Evolutionary conservation across 306 rosid species (phyloP).

Genomic region (Cicer arietinum): DNA sequence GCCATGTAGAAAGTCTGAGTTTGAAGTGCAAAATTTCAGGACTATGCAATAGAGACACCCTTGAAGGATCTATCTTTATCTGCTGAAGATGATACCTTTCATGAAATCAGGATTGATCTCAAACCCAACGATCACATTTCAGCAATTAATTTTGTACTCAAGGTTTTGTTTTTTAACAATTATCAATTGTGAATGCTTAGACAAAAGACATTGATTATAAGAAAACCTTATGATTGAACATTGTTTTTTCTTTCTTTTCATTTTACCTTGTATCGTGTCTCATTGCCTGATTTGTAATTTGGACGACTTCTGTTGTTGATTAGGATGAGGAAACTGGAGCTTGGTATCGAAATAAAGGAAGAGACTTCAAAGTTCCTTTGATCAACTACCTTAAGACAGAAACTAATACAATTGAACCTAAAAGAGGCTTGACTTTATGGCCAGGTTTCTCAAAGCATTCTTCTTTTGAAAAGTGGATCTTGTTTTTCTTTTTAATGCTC

Average conservation of each 20-base stretch:
- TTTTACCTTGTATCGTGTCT: not conserved
- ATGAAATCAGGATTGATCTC: conserved; percentile 73
- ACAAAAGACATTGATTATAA: conserved; percentile 17
- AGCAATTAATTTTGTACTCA: conserved; percentile 84
- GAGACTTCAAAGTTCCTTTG: conserved; percentile 92
- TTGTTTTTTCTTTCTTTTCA: conserved; percentile 3
- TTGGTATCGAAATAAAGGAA: conserved; percentile 89
- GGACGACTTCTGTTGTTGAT: conserved; percentile 40
- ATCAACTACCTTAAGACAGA: conserved; percentile 52
- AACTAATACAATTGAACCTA: conserved; percentile 64
- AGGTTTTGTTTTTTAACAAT: conserved; percentile 53
- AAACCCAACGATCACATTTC: conserved; percentile 58
- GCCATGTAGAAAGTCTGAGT: conserved; percentile 38
- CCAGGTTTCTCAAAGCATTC: conserved; percentile 60
- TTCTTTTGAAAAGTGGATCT: conserved; percentile 17
- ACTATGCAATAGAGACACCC: conserved; percentile 90
- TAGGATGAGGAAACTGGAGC: conserved; percentile 93
- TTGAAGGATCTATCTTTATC: conserved; percentile 55
- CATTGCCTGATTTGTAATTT: not conserved
- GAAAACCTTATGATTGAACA: conserved; percentile 20
- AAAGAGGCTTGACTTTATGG: conserved; percentile 51
- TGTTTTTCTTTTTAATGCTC: conserved; percentile 32
- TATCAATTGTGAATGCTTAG: conserved; percentile 24
- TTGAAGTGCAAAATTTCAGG: conserved; percentile 59
- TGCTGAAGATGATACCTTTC: conserved; percentile 57